Evolutionary conservation across 148 eudicot species (phyloP), one percentile per base, ranked within the genome.

Genomic region (Drosera capensis): DNA sequence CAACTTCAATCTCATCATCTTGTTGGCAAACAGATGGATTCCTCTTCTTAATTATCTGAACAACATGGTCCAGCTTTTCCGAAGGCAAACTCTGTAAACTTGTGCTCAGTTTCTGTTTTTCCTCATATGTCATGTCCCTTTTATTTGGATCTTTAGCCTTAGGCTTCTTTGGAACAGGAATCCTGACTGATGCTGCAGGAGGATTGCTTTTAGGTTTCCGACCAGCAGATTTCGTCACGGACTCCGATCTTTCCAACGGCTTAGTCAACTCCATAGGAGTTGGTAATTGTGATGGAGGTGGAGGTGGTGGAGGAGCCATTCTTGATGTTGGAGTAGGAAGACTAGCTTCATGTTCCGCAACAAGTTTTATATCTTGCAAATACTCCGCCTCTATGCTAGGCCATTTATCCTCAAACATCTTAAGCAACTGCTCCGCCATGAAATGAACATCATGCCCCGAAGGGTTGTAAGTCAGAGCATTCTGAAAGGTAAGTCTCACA

Each of bases 1-100:
- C 96, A 29, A 86, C 93, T 65, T 86, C 96, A 57, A 86, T 86
- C 59, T 86, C 99, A 55, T 84, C 93, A 45, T 85, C 95, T 20
- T 74, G 65, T 63, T 90, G 95, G 50, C 78, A 64, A 25, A 90
- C 72, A 6, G 85, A 75, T 1, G 87, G 68, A 54, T 76, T 80
- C 54, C 95, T 75, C 62, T 84, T 90, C 64, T 73, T 75, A 40
- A 90, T 90, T n/a, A 90, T 85, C 69, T 76, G 79, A 38, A 90
- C 79, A 56, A 90, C 77, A 49, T 64, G 65, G 24, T 85, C 95
- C 54, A 84, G 71, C 65, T 85, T 84, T 43, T 81, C 95, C 13
- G 93, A 71, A 56, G 99, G 99, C 60, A 90, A 62, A 65, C 65
- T 74, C 64, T 90, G 99, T 56, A 90, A 43, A 60, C 68, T 75